These are phyloP conservation scores for Fraxinus baroniana DNA, from an alignment of 305 asterid genomes.

Conservation along the genomic window DNA sequence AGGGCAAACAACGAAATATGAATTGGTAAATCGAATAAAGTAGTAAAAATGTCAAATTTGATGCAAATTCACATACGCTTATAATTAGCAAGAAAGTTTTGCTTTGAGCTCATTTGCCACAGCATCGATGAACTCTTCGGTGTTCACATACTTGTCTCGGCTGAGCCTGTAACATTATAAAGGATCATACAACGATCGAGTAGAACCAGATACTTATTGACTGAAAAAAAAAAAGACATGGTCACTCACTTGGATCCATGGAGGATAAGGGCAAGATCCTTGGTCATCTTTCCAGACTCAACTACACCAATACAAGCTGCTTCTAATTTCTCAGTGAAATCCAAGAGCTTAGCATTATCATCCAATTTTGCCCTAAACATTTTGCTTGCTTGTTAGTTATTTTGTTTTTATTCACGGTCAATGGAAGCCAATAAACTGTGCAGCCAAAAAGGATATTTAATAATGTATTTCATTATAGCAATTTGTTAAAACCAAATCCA, in stretches of 20 bases:
- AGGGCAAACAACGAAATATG: background rate
- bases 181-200: background rate
- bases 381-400: background rate
- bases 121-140: constrained; percentile 86
- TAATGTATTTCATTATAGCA: background rate
- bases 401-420: background rate
- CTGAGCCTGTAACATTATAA: constrained; percentile 44
- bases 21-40: background rate
- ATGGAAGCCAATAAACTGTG: background rate
- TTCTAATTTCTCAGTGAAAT: constrained; percentile 86
- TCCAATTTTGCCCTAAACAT: constrained; percentile 83
- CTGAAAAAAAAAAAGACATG: background rate
- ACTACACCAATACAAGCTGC: constrained; percentile 87
- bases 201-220: background rate
- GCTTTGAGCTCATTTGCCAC: constrained; percentile 82
- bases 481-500: background rate
- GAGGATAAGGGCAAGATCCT: constrained; percentile 91
- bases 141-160: constrained; percentile 62
- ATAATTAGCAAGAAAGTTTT: constrained; percentile 49
- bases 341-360: constrained; percentile 73
- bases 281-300: constrained; percentile 96
- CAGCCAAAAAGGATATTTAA: background rate
- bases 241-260: constrained; percentile 81
- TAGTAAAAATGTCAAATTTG: background rate
- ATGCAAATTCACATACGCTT: constrained; percentile 29